phyloP scores from a whole-genome alignment of 176 grass and related monocot genomes.

The Triticum aestivum region IWGSC_CS_RefSeq_v2.1 NC_057814.1:512126693-512127192 shows the following conservation, averaged over 20 bases:
- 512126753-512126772: slow-evolving; percentile 54
- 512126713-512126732: slow-evolving; percentile 93
- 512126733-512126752: slow-evolving; percentile 63
- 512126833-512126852: too few relatives aligned
- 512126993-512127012: too few relatives aligned
- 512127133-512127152: slow-evolving; percentile 71
- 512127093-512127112: slow-evolving; percentile 79
- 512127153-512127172: slow-evolving; percentile 54
- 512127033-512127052: neutral
- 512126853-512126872: neutral
- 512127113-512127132: slow-evolving; percentile 91
- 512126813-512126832: neutral
- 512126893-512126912: neutral
- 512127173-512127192: slow-evolving; percentile 49
- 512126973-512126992: slow-evolving; percentile 10
- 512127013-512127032: neutral
- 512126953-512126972: slow-evolving; percentile 15
- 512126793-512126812: neutral
- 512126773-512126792: slow-evolving; percentile 10
- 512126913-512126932: neutral
- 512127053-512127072: neutral
- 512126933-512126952: slow-evolving; percentile 2
- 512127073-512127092: slow-evolving; percentile 61
- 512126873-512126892: slow-evolving; percentile 1
- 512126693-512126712: slow-evolving; percentile 69